Evolutionary conservation across 345 rosid genomes (phyloP).

Genomic region (Sisymbrium irio): DNA sequence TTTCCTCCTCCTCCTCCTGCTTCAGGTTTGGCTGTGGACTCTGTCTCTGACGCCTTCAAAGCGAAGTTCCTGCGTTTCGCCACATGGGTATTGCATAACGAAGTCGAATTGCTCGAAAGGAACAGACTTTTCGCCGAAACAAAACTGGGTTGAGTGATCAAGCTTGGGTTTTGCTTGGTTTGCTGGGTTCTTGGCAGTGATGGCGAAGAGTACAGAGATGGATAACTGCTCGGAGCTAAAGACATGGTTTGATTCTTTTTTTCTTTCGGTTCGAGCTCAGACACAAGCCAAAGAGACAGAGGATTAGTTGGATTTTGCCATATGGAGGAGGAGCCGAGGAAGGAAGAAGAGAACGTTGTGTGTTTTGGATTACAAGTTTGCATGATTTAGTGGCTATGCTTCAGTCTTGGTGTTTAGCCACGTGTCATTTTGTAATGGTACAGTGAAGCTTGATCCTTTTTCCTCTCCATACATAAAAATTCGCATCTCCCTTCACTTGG

Average conservation of each 20-base stretch:
- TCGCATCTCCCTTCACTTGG: constrained; percentile 30
- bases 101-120: constrained; percentile 32
- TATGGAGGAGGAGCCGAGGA: neutral
- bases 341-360: neutral
- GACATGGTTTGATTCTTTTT: constrained; percentile 44
- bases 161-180: constrained; percentile 37
- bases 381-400: constrained; percentile 42
- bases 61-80: constrained; percentile 37
- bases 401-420: constrained; percentile 26
- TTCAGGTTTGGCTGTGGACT: constrained; percentile 43
- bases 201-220: constrained; percentile 57
- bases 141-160: constrained; percentile 34
- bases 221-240: constrained; percentile 49
- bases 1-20: constrained; percentile 37
- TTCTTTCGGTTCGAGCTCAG: constrained; percentile 12
- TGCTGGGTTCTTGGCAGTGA: constrained; percentile 46
- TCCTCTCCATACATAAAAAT: constrained; percentile 9
- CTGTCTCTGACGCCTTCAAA: constrained; percentile 62
- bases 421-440: constrained; percentile 38
- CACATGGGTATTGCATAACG: constrained; percentile 41
- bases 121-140: constrained; percentile 26
- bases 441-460: constrained; percentile 23
- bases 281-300: constrained; percentile 24
- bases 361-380: constrained; percentile 40
- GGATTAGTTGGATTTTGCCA: constrained; percentile 22